Conservation (phyloP, 2,329 filamentous ascomycete genomes). For the Neodidymelliopsis sp. region DNA sequence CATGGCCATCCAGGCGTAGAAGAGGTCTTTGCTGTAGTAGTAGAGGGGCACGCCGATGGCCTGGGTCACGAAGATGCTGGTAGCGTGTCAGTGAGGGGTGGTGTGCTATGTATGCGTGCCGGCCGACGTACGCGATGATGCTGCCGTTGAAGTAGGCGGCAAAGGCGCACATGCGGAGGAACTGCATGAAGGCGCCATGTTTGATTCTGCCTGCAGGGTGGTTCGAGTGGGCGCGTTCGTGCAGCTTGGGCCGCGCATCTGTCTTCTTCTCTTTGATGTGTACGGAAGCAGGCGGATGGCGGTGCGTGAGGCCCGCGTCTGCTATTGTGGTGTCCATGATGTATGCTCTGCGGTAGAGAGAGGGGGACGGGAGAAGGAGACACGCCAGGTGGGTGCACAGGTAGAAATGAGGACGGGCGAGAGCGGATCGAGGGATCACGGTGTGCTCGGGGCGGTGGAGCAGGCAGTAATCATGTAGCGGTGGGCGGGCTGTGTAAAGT, state of each 20-base stretch:
- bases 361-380: slow-evolving; percentile 5
- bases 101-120: no score
- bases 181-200: slow-evolving; percentile 53
- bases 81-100: slow-evolving; percentile 34
- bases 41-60: slow-evolving; percentile 77
- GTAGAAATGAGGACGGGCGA: neutral
- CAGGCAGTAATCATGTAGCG: slow-evolving; percentile 10
- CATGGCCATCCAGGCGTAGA: slow-evolving; percentile 83
- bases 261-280: slow-evolving; percentile 25
- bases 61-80: slow-evolving; percentile 68
- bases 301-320: slow-evolving; percentile 41
- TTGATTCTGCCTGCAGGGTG: slow-evolving; percentile 51
- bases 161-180: slow-evolving; percentile 54
- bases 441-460: slow-evolving; percentile 14
- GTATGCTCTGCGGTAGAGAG: slow-evolving; percentile 4
- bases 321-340: slow-evolving; percentile 33
- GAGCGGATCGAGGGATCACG: slow-evolving; percentile 14
- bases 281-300: slow-evolving; percentile 40
- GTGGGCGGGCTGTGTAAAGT: neutral
- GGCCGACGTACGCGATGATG: slow-evolving; percentile 51
- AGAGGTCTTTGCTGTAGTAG: slow-evolving; percentile 74
- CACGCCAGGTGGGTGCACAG: slow-evolving; percentile 19
- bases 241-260: slow-evolving; percentile 21
- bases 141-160: slow-evolving; percentile 55
- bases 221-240: slow-evolving; percentile 17